A percentile compares a stretch with the other conserved stretches of the same genome.
phyloP scores from a whole-genome alignment of 768 basidiomycete genomes.

The Porpolomopsis calyptriformis region DNA sequence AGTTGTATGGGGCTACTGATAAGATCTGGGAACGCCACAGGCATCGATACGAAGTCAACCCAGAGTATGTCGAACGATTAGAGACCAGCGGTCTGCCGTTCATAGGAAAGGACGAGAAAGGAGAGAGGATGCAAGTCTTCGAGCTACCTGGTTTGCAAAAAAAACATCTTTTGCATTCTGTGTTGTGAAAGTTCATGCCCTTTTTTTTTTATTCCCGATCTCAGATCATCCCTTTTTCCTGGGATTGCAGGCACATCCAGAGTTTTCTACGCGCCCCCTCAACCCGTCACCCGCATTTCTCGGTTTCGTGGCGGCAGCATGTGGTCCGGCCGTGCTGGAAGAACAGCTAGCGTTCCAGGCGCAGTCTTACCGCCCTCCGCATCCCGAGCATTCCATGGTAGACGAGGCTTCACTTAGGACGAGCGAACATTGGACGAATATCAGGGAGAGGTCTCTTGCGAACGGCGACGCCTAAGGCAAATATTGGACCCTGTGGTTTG shows the following conservation, averaged over 20 bases:
- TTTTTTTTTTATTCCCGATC: conserved; percentile 1
- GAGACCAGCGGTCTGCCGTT: conserved; percentile 54
- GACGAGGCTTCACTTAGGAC: conserved; percentile 30
- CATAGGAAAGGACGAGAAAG: conserved; percentile 85
- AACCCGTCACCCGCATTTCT: conserved; percentile 98
- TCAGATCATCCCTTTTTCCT: conserved; percentile 90
- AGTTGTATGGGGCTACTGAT: conserved; percentile 71
- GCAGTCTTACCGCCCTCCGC: conserved; percentile 55
- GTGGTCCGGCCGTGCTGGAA: conserved; percentile 38
- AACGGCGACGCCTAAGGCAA: conserved; percentile 1
- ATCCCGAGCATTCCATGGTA: conserved; percentile 67
- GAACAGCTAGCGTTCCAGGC: conserved; percentile 67
- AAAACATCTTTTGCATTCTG: no score
- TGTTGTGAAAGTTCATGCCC: not conserved
- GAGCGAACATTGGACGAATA: not conserved
- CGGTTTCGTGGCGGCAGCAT: conserved; percentile 83
- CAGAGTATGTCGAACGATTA: conserved; percentile 65
- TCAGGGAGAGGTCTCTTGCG: not conserved
- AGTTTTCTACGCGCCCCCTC: conserved; percentile 95
- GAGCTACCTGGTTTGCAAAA: conserved; percentile 77
- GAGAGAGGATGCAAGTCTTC: conserved; percentile 94
- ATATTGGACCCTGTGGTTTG: not conserved
- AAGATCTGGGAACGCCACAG: conserved; percentile 95
- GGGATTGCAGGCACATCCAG: conserved; percentile 93
- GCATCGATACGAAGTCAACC: conserved; percentile 94